A percentile compares a stretch with the other conserved stretches of the same genome.
These are phyloP conservation scores for Penicillium rolfsii DNA, from an alignment of 2,329 filamentous ascomycete genomes.

Conservation along the genomic window DNA sequence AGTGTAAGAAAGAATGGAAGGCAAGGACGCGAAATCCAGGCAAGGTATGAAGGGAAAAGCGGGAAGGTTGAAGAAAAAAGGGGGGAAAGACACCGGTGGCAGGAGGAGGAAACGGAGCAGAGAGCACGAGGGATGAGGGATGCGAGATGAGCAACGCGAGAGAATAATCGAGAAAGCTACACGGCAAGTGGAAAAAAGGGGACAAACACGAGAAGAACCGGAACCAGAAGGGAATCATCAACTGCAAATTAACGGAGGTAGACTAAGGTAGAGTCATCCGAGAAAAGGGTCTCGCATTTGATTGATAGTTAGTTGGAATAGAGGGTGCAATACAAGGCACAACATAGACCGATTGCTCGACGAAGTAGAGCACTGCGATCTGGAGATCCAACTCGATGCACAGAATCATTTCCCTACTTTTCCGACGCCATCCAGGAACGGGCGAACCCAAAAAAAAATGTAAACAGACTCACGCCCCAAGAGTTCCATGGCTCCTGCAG, in stretches of 20 bases:
- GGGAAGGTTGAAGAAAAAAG: slow-evolving; percentile 29
- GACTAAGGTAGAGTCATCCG: not conserved
- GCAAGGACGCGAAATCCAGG: slow-evolving; percentile 29
- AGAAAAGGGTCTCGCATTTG: not conserved
- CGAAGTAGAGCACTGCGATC: no score
- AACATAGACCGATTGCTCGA: no score
- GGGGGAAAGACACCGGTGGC: slow-evolving; percentile 35
- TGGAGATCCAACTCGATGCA: no score
- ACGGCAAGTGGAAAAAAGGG: not conserved
- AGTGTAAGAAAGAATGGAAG: slow-evolving; percentile 40
- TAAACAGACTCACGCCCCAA: slow-evolving; percentile 7
- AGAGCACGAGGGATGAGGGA: slow-evolving; percentile 12
- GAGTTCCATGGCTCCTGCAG: slow-evolving; percentile 30
- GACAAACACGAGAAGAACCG: not conserved
- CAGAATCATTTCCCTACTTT: not conserved
- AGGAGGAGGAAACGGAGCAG: not conserved
- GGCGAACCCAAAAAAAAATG: slow-evolving; percentile 2
- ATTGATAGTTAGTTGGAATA: not conserved
- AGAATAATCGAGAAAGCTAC: slow-evolving; percentile 1
- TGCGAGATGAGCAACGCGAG: slow-evolving; percentile 7
- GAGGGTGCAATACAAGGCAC: no score
- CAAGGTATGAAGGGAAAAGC: slow-evolving; percentile 28
- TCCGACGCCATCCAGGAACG: not conserved
- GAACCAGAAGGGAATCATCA: not conserved
- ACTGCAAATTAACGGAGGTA: not conserved